These are phyloP conservation scores for Moesziomyces globuligerus DNA, from an alignment of 1,284 basidiomycete species.

Conservation along the genomic window DNA sequence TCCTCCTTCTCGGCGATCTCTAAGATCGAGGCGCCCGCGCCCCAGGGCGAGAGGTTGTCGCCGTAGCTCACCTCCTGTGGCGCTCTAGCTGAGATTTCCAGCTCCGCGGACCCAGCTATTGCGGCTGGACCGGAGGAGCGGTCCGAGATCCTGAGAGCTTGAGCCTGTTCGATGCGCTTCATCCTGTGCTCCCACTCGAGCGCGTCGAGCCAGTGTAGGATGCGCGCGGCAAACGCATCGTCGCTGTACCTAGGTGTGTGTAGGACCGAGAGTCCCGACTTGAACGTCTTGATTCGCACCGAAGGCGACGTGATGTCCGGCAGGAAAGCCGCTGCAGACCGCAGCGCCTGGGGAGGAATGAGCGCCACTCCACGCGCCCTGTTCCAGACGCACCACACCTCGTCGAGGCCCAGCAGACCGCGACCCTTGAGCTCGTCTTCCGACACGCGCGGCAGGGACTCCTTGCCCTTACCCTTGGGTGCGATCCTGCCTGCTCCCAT, in stretches of 20 bases:
- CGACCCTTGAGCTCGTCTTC: constrained; percentile 28
- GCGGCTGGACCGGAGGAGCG: neutral
- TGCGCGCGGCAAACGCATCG: constrained; percentile 46
- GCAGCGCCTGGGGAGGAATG: constrained; percentile 84
- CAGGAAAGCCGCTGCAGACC: constrained; percentile 78
- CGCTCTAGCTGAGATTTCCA: neutral
- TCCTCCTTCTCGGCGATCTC: constrained; percentile 55
- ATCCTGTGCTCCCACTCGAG: constrained; percentile 42
- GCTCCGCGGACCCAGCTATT: neutral
- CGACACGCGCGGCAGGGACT: constrained; percentile 12
- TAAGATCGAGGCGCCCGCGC: constrained; percentile 48
- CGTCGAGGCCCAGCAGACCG: constrained; percentile 83
- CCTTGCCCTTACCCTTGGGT: constrained; percentile 56
- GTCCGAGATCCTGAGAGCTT: constrained; percentile 27
- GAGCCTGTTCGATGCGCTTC: constrained; percentile 41
- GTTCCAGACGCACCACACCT: constrained; percentile 98
- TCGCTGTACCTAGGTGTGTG: constrained; percentile 76
- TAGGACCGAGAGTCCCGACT: constrained; percentile 80
- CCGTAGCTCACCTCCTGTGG: constrained; percentile 29
- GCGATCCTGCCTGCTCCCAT: constrained; percentile 64
- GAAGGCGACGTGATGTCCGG: constrained; percentile 76
- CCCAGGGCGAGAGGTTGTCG: constrained; percentile 37
- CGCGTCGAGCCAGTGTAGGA: constrained; percentile 46
- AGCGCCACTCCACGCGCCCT: constrained; percentile 88
- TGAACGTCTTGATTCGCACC: constrained; percentile 77